Base-by-base conservation (phyloP, 179 eudicot genomes). In the Beta macrorhiza region DNA sequence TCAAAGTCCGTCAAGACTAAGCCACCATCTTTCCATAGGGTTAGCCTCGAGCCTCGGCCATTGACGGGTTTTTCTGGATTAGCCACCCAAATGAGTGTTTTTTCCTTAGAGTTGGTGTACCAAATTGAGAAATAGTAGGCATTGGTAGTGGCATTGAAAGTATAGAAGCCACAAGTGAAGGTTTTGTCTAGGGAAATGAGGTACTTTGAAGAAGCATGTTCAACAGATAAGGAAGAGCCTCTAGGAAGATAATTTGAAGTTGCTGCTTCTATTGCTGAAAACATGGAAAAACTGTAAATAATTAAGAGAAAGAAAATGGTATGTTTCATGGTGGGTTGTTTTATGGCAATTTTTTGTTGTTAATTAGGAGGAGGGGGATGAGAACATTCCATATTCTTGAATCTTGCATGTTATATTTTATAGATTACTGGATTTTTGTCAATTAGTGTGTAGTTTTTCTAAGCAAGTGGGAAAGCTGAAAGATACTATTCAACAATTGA, bases 141-240 rank as follows among this genome's bases (percentile, higher is more conserved):
- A 80, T 89, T 87, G 44, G 76, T 73, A 20, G 76, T 72, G 72
- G 15, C 45, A 20, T 85, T 87, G 13, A 25, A 25, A 5, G 80
- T 84, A 49, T 90, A 82, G 68, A 91, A 91, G 74, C 92, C 93
- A 72, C 89, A 86, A 17, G 91, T 78, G 85, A 91, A 91, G 70
- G 91, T 75, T 13, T 79, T 80, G 63, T 90, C 87, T 29, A 78
- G 79, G 7, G 94, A 91, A 32, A 80, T 82, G 25, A 91, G 79
- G 45, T 84, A 65, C 17, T 81, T 82, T 25, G 88, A 78, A 9
- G 90, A 77, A 4, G 82, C 78, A 49, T 82, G 74, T 59, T 82
- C 86, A 42, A 89, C 89, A 0, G 86, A 77, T 12, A 90, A 67
- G 53, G 88, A 85, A 25, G 87, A 80, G 64, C 89, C 93, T 74